phyloP scores from a whole-genome alignment of 2,329 filamentous ascomycete genomes.

The Plenodomus biglobosus region DNA sequence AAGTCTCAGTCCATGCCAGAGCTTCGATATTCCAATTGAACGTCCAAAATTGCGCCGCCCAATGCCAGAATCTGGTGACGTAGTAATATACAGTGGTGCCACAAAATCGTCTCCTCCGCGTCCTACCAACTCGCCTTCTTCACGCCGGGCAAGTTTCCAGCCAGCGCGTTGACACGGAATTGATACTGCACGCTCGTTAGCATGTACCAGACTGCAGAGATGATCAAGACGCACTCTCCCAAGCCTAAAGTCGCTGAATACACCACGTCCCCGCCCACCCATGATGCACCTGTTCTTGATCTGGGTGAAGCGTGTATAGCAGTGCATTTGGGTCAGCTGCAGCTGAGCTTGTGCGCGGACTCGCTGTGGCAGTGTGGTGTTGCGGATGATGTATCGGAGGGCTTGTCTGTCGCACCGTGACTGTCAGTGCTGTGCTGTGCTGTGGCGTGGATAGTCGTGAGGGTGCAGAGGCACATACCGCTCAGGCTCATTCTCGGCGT shows the following conservation, averaged over 20 bases:
- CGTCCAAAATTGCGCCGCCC: constrained; percentile 30
- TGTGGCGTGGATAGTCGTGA: constrained; percentile 2
- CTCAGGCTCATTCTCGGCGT: constrained; percentile 81
- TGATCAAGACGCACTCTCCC: constrained; percentile 66
- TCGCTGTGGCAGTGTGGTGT: constrained; percentile 79
- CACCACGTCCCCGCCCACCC: constrained; percentile 84
- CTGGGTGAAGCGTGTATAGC: constrained; percentile 90
- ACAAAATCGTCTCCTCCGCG: background rate
- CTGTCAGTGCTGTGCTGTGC: constrained; percentile 62
- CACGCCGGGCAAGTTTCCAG: constrained; percentile 84
- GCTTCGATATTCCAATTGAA: constrained; percentile 15
- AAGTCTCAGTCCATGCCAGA: background rate
- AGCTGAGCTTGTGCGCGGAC: constrained; percentile 90
- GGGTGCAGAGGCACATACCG: constrained; percentile 59
- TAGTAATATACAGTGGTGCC: background rate
- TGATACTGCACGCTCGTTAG: constrained; percentile 67
- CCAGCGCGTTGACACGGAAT: constrained; percentile 87
- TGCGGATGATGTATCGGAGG: constrained; percentile 80
- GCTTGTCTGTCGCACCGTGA: constrained; percentile 73
- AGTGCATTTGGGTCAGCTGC: constrained; percentile 91
- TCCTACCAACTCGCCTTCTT: constrained; percentile 93
- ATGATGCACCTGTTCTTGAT: constrained; percentile 92
- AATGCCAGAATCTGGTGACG: constrained; percentile 21
- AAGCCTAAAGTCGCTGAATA: constrained; percentile 92
- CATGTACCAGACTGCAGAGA: background rate